A percentile compares a stretch with the other conserved stretches of the same genome.
Evolutionary conservation across 768 basidiomycete genomes (phyloP).

Genomic region (Piloderma croceum): DNA sequence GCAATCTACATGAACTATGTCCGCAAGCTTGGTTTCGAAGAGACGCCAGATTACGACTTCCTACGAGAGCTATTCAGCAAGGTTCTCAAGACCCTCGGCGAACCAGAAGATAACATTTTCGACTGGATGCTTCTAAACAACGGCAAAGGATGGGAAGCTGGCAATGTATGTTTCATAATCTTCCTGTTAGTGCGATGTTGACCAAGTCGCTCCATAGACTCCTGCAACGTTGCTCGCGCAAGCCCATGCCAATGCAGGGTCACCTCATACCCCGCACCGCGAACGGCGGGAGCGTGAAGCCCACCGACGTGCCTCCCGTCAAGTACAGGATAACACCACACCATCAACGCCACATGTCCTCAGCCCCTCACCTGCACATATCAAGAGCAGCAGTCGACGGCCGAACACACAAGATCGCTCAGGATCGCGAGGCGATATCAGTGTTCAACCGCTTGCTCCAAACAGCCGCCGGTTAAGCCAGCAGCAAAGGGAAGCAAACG

Average conservation of each 20-base stretch:
- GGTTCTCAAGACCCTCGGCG: constrained; percentile 80
- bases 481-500: constrained; percentile 37
- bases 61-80: constrained; percentile 91
- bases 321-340: constrained; percentile 49
- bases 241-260: constrained; percentile 50
- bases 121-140: constrained; percentile 96
- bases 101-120: constrained; percentile 86
- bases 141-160: constrained; percentile 94
- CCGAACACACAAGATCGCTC: constrained; percentile 41
- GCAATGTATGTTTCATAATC: constrained; percentile 51
- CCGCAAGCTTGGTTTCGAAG: constrained; percentile 96
- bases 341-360: constrained; percentile 56
- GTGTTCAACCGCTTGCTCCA: constrained; percentile 64
- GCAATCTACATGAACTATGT: constrained; percentile 99
- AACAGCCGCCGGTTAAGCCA: constrained; percentile 62
- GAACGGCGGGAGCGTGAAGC: constrained; percentile 51
- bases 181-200: constrained; percentile 1
- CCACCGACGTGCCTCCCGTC: constrained; percentile 49
- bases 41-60: constrained; percentile 97
- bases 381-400: constrained; percentile 52
- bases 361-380: constrained; percentile 59
- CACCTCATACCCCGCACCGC: constrained; percentile 50
- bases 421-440: constrained; percentile 49
- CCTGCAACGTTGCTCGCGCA: constrained; percentile 40
- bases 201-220: constrained; percentile 27